Base-by-base conservation (phyloP, 1,284 basidiomycete genomes). In the Marasmius tenuissimus region DNA sequence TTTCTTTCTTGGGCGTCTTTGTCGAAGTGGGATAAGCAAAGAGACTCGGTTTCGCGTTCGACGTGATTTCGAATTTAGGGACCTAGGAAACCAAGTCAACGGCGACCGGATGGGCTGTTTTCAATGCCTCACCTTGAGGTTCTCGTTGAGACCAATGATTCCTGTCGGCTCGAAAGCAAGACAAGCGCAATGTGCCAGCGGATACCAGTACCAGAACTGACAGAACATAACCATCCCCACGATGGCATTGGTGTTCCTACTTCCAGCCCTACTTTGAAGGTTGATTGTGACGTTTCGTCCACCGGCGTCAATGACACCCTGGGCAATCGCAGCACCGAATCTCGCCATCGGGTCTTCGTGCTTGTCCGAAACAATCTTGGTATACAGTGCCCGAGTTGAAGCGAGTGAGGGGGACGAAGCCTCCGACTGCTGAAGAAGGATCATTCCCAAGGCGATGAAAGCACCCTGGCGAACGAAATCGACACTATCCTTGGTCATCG, bases 201-300 rank as follows among this genome's bases (percentile, higher is more conserved):
- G 96, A 77, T 96, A 98, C 96, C 96, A 98, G 74, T 98, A 98
- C 96, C 96, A 98, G 78, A 98, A 98, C 74, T 98, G 96, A 70
- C 92, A 94, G 79, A 98, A 98, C 71, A 98, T 76, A 16, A 91
- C 88, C 92, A 98, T 96, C 34, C 96, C 96, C 45, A 98, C 94
- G 64, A 98, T 93, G 3, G 96, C 94, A 61, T 86, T 92, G 68
- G 94, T 96, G 74, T 97, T 96, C 67, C 84, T 85, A 65, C 91
- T 96, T 5, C 96, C 96, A 5, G 93, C 94, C 64, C 93, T 87
- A 70, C 93, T 97, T 72, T 95, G 91, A 60, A 98, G 79, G 69
- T 89, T 94, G 70, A 98, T 94, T 9, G 94, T 97, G 61, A 93
- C 93, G 72, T 98, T 98, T 56, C 96, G 84, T 47, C 96, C 96